Base-by-base conservation (phyloP, 208 protist species). In the Acanthamoeba royreba region DNA sequence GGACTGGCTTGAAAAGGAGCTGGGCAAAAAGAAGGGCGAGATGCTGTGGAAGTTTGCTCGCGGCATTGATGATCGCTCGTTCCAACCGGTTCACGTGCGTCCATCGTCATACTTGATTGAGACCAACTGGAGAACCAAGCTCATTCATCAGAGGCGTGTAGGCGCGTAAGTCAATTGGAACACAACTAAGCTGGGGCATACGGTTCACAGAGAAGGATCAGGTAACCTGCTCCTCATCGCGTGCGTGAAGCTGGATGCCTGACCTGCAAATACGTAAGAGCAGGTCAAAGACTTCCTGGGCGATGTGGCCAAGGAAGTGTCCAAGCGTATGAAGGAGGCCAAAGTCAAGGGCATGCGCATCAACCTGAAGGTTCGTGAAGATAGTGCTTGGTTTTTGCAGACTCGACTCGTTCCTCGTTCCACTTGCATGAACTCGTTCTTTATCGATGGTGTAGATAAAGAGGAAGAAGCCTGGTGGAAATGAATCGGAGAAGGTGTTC, bases 31-130 rank as follows among this genome's bases (percentile, higher is more conserved):
- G 55, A 92, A 69, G 58, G 86, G 86, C 33, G 28, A 66, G 45
- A 92, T 92, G 86, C 58, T 92, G 45, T 92, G 49, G 53, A 33
- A 92, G 17, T 92, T 79, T 47, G 86, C 86, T 47, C 86, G 86
- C 2, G 86, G 86, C 9, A 5, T 79, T 1, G 86, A 92, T 28
- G 58, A 92, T 8, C 52, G 86, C 5, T 33, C 61, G 9, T 77
- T 92, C 25, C 49, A 92, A 38, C 35, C 58, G 4, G 15, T 53
- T 2, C 49, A 92, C 45, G 86, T 92, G 35, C 13, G 79, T 88
- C n/a, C n/a, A n/a, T n/a, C n/a, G n/a, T n/a, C n/a, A n/a, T n/a
- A n/a, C n/a, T n/a, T n/a, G n/a, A n/a, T n/a, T n/a, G n/a, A n/a
- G n/a, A n/a, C n/a, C n/a, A n/a, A n/a, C n/a, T n/a, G n/a, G n/a